These are phyloP conservation scores for Eudorina sp. DNA, from an alignment of 139 green algal species.

Conservation along the genomic window DNA sequence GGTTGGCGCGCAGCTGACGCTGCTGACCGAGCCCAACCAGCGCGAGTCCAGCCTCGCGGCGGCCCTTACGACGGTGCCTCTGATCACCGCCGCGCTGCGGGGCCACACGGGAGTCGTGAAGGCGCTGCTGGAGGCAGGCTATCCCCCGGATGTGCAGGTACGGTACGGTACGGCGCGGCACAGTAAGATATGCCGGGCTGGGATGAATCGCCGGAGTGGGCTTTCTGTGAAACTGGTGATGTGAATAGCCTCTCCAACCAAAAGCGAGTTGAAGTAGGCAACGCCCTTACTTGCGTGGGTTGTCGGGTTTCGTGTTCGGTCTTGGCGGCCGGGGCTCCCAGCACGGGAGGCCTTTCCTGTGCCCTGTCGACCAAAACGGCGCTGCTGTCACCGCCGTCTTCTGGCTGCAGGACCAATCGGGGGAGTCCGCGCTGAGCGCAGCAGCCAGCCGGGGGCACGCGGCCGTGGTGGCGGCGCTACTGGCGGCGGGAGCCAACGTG, in stretches of 20 bases:
- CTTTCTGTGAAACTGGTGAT: too few relatives aligned
- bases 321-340: too few relatives aligned
- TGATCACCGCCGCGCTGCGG: neutral
- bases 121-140: conserved; percentile 26
- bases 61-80: neutral
- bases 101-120: conserved; percentile 12
- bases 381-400: neutral
- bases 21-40: neutral
- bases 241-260: too few relatives aligned
- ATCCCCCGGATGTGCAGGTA: conserved; percentile 27
- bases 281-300: neutral
- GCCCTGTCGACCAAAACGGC: too few relatives aligned
- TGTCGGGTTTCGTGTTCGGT: too few relatives aligned
- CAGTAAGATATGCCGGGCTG: too few relatives aligned
- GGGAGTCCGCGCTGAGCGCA: neutral
- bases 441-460: neutral
- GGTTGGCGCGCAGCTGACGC: neutral
- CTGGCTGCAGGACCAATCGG: neutral
- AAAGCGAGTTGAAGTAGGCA: neutral
- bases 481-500: neutral
- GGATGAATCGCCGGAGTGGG: too few relatives aligned
- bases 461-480: neutral
- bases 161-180: neutral
- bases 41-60: neutral
- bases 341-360: too few relatives aligned